Conservation (phyloP, 805 yeast genomes). For the Saturnispora besseyi region DNA sequence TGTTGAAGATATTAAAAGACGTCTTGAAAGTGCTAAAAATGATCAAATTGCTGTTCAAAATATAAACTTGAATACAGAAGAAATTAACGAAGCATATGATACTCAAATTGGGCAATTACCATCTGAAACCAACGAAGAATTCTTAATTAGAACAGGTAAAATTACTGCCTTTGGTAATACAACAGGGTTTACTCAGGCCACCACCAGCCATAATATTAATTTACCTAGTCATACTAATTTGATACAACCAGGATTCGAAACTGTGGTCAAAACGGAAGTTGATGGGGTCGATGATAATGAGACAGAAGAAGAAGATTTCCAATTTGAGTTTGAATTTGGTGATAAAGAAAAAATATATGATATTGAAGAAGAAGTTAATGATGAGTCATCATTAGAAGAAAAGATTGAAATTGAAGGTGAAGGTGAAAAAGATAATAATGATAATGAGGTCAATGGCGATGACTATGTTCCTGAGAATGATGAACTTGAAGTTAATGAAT, state of each 20-base stretch:
- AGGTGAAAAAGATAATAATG: neutral
- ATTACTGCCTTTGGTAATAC: slow-evolving; percentile 85
- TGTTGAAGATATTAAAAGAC: slow-evolving; percentile 45
- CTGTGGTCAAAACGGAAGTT: slow-evolving; percentile 9
- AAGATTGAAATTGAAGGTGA: too few relatives aligned
- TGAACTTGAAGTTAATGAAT: slow-evolving; percentile 5
- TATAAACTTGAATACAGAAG: slow-evolving; percentile 1
- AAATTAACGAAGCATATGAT: slow-evolving; percentile 10
- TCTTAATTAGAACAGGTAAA: slow-evolving; percentile 78
- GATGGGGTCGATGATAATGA: slow-evolving; percentile 8
- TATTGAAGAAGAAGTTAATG: slow-evolving; percentile 15
- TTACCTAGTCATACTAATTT: slow-evolving; percentile 36
- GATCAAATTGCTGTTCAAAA: neutral
- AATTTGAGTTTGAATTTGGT: neutral
- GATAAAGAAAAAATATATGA: slow-evolving; percentile 5
- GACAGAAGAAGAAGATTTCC: slow-evolving; percentile 4
- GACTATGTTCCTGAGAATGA: slow-evolving; percentile 12
- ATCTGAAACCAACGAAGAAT: slow-evolving; percentile 76
- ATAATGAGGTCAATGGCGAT: slow-evolving; percentile 12
- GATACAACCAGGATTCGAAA: slow-evolving; percentile 41
- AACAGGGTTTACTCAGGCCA: slow-evolving; percentile 44
- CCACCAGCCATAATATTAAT: slow-evolving; percentile 18
- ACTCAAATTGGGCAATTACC: slow-evolving; percentile 31
- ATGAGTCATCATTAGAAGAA: too few relatives aligned
- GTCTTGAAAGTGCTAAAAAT: slow-evolving; percentile 27